Evolutionary conservation across 1,284 basidiomycete genomes (phyloP).

Genomic region (Meira miltonrushii): DNA sequence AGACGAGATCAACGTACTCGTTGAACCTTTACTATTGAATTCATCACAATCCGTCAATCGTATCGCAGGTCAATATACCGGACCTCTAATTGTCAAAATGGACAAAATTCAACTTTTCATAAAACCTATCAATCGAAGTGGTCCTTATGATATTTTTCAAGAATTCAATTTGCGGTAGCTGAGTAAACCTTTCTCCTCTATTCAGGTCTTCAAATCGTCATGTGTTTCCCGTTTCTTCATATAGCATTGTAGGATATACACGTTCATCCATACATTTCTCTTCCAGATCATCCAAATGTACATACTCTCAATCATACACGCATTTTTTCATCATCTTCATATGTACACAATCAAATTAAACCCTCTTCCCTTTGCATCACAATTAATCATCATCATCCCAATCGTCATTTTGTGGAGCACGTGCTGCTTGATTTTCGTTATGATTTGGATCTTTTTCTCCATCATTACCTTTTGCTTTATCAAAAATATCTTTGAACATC

Average conservation of each 20-base stretch:
- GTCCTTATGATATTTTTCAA: slow-evolving; percentile 4
- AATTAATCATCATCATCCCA: slow-evolving; percentile 12
- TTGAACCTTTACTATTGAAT: background rate
- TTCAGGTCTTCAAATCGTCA: too few relatives aligned
- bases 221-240: too few relatives aligned
- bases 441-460: slow-evolving; percentile 2
- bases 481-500: slow-evolving; percentile 10
- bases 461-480: slow-evolving; percentile 13
- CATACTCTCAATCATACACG: too few relatives aligned
- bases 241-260: too few relatives aligned
- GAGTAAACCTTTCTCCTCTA: background rate
- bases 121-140: slow-evolving; percentile 8
- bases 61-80: background rate
- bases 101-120: slow-evolving; percentile 4
- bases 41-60: too few relatives aligned
- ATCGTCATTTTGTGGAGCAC: slow-evolving; percentile 15
- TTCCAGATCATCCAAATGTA: too few relatives aligned
- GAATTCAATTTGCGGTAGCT: slow-evolving; percentile 1
- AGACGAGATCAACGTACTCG: background rate
- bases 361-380: background rate
- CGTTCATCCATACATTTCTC: too few relatives aligned
- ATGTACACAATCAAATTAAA: too few relatives aligned
- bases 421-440: slow-evolving; percentile 10
- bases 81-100: background rate
- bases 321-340: too few relatives aligned